Base-by-base conservation (phyloP, 1,284 basidiomycete genomes). In the Wolfiporia cocos region DNA sequence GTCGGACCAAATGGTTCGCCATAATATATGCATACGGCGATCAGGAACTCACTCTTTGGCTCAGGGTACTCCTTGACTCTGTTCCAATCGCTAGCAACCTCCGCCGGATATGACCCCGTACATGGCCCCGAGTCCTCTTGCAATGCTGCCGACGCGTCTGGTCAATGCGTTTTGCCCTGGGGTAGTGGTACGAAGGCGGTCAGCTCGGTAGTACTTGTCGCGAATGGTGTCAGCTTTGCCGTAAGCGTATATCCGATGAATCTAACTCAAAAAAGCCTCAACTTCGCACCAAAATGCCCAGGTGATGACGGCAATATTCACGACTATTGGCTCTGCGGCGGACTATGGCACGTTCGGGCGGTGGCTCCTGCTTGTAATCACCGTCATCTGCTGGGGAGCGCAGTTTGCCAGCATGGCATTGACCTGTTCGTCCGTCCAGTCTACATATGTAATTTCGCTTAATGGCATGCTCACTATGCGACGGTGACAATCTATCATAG, bases 321-420 rank as follows among this genome's bases (percentile, higher is more conserved):
- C 88, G 1, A 83, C 85, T 0, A 81, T 92, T 36, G 86, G 86
- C 15, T 86, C 85, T 12, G 78, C 82, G 0, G 87, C 84, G 0
- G 88, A 91, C 60, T 92, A 89, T 53, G 86, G 88, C 11, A 76
- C 69, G 0, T 88, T 89, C 58, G 78, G 87, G 29, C 77, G 81
- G 6, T 89, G 85, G 79, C 65, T 91, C 14, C 71, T 91, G 7
- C 69, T 90, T 15, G 69, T 69, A 17, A 66, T 86, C 22, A 91
- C 88, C 1, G 61, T 82, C 21, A 69, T 92, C 11, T 87, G 84
- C 44, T 91, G 87, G 86, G 86, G 64, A 3, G 77, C 86, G 5
- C 85, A 89, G 54, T 91, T 85, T 49, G 80, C 79, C 0, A 84
- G 78, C 63, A 78, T 92, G 69, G 72, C 76, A 12, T 65, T 89